Evolutionary conservation across 805 yeast species (phyloP).

Genomic region (Hanseniaspora occidentalis): DNA sequence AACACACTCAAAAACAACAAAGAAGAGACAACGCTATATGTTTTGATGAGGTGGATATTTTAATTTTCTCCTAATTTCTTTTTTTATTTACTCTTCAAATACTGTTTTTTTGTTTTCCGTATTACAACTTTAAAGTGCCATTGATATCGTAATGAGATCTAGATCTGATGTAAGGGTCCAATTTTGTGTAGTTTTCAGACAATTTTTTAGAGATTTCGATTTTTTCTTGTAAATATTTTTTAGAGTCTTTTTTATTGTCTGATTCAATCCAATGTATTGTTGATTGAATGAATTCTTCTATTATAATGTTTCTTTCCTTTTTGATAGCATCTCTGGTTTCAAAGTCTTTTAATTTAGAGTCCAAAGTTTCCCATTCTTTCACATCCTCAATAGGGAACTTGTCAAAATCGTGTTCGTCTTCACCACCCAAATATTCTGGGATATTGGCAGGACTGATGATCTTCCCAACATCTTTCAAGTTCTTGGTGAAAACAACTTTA

Average conservation of each 20-base stretch:
- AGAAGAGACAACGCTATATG: neutral
- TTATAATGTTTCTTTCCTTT: slow-evolving; percentile 42
- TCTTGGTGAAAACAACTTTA: slow-evolving; percentile 75
- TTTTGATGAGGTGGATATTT: neutral
- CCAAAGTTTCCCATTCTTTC: slow-evolving; percentile 15
- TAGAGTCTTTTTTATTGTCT: slow-evolving; percentile 36
- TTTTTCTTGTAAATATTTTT: slow-evolving; percentile 39
- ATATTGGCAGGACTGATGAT: slow-evolving; percentile 47
- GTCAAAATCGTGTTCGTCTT: slow-evolving; percentile 40
- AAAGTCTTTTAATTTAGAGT: slow-evolving; percentile 33
- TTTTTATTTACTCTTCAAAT: neutral
- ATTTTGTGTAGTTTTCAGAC: slow-evolving; percentile 46
- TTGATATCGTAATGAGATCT: slow-evolving; percentile 69
- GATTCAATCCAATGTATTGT: slow-evolving; percentile 75
- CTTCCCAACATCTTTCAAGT: slow-evolving; percentile 50
- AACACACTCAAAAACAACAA: neutral
- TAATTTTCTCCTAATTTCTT: neutral
- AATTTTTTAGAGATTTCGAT: slow-evolving; percentile 39
- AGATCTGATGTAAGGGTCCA: slow-evolving; percentile 77
- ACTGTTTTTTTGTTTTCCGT: neutral
- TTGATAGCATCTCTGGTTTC: slow-evolving; percentile 33
- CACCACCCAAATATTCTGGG: slow-evolving; percentile 69
- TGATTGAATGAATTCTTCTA: slow-evolving; percentile 41
- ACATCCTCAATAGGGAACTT: slow-evolving; percentile 43
- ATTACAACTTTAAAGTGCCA: slow-evolving; percentile 32